Evolutionary conservation across 352 stramenopile genomes (phyloP), one percentile per base, ranked within the genome.

Genomic region (Globisporangium cystogenes): DNA sequence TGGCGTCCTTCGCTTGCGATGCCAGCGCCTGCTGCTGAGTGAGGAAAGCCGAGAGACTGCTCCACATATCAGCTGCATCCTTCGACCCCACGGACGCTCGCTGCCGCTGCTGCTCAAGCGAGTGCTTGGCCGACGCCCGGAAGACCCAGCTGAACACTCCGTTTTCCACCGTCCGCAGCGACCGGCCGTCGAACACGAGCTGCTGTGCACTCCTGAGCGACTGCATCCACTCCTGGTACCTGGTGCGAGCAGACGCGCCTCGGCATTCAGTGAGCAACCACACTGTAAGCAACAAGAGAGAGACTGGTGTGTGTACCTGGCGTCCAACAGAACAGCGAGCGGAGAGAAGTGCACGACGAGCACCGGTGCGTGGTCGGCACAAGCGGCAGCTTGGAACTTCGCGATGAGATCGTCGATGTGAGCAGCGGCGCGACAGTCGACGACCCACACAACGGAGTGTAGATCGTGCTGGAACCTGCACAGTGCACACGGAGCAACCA

Each of bases 321-420:
- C 27, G 21, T 73, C 51, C 27, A 40, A 29, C 35, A 63, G 48
- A 3, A 86, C 55, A 21, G 56, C n/a, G 1, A 54, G 11, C 10
- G 70, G 68, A 1, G 74, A 76, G 12, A 90, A 72, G 46, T 90
- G 79, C 15, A 84, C 69, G 12, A 87, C 59, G 1, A 90, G 58
- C 5, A 55, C 66, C 23, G 79, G 76, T 3, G 48, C 49, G 41
- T 90, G 79, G 46, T 48, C 21, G 7, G 36, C 20, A 35, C 72
- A 82, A 4, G 35, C 57, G 15, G 40, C n/a, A 6, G 26, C 14
- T 48, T 48, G 48, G 31, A 70, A 84, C 12, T 49, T 55, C 3
- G 7, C 24, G 12, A 49, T 35, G 18, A 86, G 64, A 2, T 57
- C 54, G 4, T 57, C 18, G n/a, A 87, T 49, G 45, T 79, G 53